Base-by-base conservation (phyloP, 345 rosid genomes). In the Euphorbia lathyris region DNA sequence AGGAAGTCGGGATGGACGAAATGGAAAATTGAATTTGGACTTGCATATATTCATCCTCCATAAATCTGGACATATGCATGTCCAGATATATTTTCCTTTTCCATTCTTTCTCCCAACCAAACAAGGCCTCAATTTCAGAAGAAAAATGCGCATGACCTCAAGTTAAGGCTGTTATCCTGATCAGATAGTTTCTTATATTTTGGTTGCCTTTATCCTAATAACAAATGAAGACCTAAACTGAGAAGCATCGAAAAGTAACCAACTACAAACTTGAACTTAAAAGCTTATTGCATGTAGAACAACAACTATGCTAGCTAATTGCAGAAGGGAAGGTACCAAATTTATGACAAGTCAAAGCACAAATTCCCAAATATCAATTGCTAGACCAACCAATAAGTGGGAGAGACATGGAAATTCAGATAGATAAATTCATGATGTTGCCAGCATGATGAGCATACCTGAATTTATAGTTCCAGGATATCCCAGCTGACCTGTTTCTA, bases 391-490 rank as follows among this genome's bases (percentile, higher is more conserved):
- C 34, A 55, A 42, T 36, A 13, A 56, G 5, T 3, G 13, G 6
- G 32, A 47, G 32, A 47, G 66, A 56, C 5, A n/a, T 7, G 57
- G 36, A 62, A 56, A 51, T 27, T 30, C 65, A 14, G 51, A 32
- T 19, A 67, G 6, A 66, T 53, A 60, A 60, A 3, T 16, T 34
- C 22, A 30, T 71, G 5, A 14, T 22, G 27, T 12, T 29, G 17
- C 38, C 36, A 51, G 51, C 32, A 64, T 57, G 55, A 60, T n/a
- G 70, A 67, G 74, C 74, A 68, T 73, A 93, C 98, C 98, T 84
- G 97, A 67, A 71, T 79, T 86, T 75, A 87, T 69, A 27, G 76
- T 52, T 76, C 80, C 87, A 16, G 84, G 72, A 77, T 83, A 86
- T 65, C 91, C 87, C 63, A 84, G 59, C 72, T 79, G 76, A 69